phyloP scores from a whole-genome alignment of 345 rosid genomes.

The Boechera divaricarpa region DNA sequence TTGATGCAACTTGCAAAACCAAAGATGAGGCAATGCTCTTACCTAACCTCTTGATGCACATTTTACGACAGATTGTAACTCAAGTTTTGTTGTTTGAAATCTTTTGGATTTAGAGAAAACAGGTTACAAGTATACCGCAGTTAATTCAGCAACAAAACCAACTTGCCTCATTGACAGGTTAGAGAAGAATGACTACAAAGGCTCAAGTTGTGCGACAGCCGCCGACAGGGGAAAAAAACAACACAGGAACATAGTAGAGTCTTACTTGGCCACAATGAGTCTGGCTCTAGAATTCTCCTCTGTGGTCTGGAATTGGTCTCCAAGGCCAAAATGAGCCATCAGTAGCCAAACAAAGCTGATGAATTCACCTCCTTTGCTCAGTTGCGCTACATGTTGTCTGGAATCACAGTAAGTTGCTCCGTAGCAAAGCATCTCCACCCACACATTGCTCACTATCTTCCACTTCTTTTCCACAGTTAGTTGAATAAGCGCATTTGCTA shows the following conservation, averaged over 20 bases:
- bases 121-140: too few species aligned
- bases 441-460: slow-evolving; percentile 54
- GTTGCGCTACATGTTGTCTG: slow-evolving; percentile 56
- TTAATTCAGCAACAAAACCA: background rate
- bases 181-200: background rate
- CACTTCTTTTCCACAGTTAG: slow-evolving; percentile 41
- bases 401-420: slow-evolving; percentile 62
- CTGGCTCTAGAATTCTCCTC: slow-evolving; percentile 49
- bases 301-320: slow-evolving; percentile 54
- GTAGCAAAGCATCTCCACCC: slow-evolving; percentile 61
- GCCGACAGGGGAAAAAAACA: background rate
- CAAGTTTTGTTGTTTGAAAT: too few species aligned
- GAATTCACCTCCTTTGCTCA: slow-evolving; percentile 65
- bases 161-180: background rate
- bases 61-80: too few species aligned
- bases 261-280: slow-evolving; percentile 43
- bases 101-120: too few species aligned
- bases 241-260: background rate
- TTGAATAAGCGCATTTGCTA: slow-evolving; percentile 48
- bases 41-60: too few species aligned
- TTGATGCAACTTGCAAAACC: too few species aligned
- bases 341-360: slow-evolving; percentile 62
- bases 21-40: too few species aligned
- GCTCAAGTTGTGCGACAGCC: background rate
- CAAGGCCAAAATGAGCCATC: slow-evolving; percentile 71